Conservation (phyloP, 495 filamentous ascomycete species). For the Xylaria curta region DNA sequence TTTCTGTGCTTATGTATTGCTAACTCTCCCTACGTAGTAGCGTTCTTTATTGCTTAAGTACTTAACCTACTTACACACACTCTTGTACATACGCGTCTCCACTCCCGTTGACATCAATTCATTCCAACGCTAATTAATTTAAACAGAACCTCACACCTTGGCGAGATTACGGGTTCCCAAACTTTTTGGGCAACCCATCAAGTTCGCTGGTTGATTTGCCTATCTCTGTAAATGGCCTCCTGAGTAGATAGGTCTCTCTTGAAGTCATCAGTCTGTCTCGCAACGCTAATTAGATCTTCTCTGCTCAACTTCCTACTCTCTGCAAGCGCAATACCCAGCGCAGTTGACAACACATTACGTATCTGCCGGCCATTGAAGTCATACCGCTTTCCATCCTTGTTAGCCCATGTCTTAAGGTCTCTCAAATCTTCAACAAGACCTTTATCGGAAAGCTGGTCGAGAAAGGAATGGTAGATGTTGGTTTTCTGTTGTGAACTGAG, state of each 20-base stretch:
- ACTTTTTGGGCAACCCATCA: background rate
- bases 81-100: no score
- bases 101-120: no score
- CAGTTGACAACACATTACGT: slow-evolving; percentile 16
- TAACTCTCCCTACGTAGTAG: no score
- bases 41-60: no score
- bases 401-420: slow-evolving; percentile 9
- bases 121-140: no score
- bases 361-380: slow-evolving; percentile 25
- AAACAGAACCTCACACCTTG: no score
- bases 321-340: background rate
- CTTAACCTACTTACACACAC: no score
- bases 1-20: no score
- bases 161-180: no score
- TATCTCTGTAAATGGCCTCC: slow-evolving; percentile 17
- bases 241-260: background rate
- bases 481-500: background rate
- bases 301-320: background rate
- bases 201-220: slow-evolving; percentile 8
- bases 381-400: background rate
- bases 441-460: slow-evolving; percentile 10
- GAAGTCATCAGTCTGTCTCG: slow-evolving; percentile 19
- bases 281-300: slow-evolving; percentile 4
- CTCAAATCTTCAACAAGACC: background rate
- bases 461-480: slow-evolving; percentile 4